Conservation (phyloP, 1,284 basidiomycete genomes). For the Sporisorium iseilematis-ciliati region DNA sequence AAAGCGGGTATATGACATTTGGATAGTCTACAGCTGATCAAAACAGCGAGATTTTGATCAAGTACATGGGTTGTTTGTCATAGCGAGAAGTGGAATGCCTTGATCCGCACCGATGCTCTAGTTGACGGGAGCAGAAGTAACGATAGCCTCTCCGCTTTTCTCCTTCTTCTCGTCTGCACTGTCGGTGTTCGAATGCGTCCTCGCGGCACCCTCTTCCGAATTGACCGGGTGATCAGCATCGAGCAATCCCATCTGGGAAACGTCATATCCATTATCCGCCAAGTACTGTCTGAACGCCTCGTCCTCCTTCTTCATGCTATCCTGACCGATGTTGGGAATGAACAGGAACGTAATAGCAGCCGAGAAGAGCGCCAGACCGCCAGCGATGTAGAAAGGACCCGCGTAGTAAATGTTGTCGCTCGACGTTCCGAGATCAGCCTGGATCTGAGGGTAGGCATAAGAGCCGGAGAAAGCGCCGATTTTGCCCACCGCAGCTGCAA, state of each 20-base stretch:
- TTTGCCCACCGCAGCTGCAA: constrained; percentile 85
- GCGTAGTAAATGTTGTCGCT: constrained; percentile 45
- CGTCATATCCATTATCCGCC: constrained; percentile 61
- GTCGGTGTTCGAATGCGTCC: constrained; percentile 20
- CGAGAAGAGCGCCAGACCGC: constrained; percentile 80
- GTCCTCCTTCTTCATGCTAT: constrained; percentile 85
- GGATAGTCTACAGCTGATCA: constrained; percentile 5
- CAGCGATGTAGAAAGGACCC: constrained; percentile 70
- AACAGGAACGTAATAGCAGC: constrained; percentile 81
- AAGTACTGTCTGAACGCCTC: constrained; percentile 72
- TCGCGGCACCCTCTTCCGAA: constrained; percentile 37
- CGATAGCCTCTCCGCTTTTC: constrained; percentile 5
- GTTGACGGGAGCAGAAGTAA: constrained; percentile 22
- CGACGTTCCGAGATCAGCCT: constrained; percentile 35
- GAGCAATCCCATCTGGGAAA: constrained; percentile 56
- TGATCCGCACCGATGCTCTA: neutral
- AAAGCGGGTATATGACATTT: constrained; percentile 4
- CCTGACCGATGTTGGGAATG: constrained; percentile 80
- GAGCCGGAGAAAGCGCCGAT: constrained; percentile 61
- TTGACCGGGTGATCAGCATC: constrained; percentile 22
- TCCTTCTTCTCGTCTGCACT: constrained; percentile 29
- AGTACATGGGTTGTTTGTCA: neutral
- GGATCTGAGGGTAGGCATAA: constrained; percentile 60
- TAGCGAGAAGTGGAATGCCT: neutral
- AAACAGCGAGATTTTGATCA: neutral